Conservation (phyloP, 1,284 basidiomycete genomes). For the Malassezia sympodialis region DNA sequence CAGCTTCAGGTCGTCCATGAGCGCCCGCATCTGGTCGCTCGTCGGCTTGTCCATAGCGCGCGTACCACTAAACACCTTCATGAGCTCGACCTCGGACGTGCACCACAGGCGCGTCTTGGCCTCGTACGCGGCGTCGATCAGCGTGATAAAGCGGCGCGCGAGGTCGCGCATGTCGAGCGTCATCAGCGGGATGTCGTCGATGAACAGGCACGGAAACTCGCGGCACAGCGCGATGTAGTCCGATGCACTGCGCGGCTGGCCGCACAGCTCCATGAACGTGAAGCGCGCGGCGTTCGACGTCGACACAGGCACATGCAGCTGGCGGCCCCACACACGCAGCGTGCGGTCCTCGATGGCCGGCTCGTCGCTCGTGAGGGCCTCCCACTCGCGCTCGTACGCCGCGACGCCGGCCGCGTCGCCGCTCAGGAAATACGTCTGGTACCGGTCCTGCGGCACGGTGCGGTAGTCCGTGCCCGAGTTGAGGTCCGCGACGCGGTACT, state of each 20-base stretch:
- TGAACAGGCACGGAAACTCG: slow-evolving; percentile 75
- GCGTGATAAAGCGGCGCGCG: slow-evolving; percentile 89
- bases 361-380: slow-evolving; percentile 58
- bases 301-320: slow-evolving; percentile 60
- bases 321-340: slow-evolving; percentile 79
- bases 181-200: slow-evolving; percentile 76
- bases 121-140: slow-evolving; percentile 68
- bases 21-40: slow-evolving; percentile 34
- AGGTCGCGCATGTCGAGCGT: slow-evolving; percentile 71
- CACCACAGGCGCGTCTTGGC: slow-evolving; percentile 40
- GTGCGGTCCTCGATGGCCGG: slow-evolving; percentile 60
- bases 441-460: slow-evolving; percentile 51
- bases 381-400: slow-evolving; percentile 74
- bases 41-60: slow-evolving; percentile 21
- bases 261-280: slow-evolving; percentile 76
- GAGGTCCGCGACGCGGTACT: slow-evolving; percentile 76
- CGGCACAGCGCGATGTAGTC: slow-evolving; percentile 92
- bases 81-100: slow-evolving; percentile 35
- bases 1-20: slow-evolving; percentile 44
- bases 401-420: slow-evolving; percentile 58
- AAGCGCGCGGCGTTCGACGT: slow-evolving; percentile 66
- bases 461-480: slow-evolving; percentile 78
- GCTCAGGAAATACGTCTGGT: slow-evolving; percentile 82
- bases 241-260: slow-evolving; percentile 76
- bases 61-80: slow-evolving; percentile 35